A percentile compares a stretch with the other conserved stretches of the same genome.
Evolutionary conservation across 2,329 filamentous ascomycete species (phyloP).

Genomic region (Fusarium tanahbumbuense): DNA sequence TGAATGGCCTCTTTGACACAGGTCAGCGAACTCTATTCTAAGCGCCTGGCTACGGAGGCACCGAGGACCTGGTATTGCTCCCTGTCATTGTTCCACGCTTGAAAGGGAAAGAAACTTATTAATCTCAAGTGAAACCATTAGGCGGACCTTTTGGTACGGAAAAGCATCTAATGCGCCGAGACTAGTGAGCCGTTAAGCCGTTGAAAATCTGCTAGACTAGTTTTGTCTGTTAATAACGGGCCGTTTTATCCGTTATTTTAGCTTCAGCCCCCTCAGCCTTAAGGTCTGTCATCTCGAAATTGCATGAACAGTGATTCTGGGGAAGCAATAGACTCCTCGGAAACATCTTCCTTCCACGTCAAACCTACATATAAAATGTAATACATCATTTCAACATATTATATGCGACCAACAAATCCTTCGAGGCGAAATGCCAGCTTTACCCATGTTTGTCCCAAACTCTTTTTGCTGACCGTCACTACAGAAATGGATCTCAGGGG

Average conservation of each 20-base stretch:
- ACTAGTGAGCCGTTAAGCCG: not conserved
- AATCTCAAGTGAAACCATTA: not conserved
- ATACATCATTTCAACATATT: not conserved
- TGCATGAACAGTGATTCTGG: not conserved
- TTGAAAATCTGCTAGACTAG: not conserved
- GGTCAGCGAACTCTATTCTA: not conserved
- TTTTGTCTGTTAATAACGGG: not conserved
- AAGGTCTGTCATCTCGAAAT: not conserved
- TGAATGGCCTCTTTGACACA: not conserved
- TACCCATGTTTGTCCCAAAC: not conserved
- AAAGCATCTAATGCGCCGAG: not conserved
- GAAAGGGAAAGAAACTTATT: not conserved
- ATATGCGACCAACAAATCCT: not conserved
- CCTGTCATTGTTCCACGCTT: not conserved
- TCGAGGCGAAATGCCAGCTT: not conserved
- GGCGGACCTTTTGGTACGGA: not conserved
- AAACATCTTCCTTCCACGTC: not conserved
- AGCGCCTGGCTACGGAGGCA: not conserved
- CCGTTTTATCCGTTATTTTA: not conserved
- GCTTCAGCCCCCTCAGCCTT: not conserved
- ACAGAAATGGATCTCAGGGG: not conserved
- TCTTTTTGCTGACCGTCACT: not conserved
- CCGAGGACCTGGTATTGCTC: not conserved
- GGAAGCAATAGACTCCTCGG: not conserved
- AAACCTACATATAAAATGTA: not conserved